These are phyloP conservation scores for Macroventuria anomochaeta DNA, from an alignment of 2,329 filamentous ascomycete genomes.

Conservation along the genomic window DNA sequence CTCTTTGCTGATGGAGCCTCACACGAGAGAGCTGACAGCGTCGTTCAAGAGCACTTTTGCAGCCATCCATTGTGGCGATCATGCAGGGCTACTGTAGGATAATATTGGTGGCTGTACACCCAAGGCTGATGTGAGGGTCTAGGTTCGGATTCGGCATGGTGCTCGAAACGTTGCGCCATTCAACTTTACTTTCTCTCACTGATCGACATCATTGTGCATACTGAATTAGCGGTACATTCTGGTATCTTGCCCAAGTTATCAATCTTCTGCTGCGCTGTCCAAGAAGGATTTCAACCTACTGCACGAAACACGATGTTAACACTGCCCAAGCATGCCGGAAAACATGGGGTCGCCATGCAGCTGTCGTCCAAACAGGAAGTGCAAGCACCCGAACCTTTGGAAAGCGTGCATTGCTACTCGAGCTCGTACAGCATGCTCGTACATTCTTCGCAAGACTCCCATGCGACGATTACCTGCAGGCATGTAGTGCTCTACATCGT, in stretches of 20 bases:
- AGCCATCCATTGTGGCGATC: constrained; percentile 34
- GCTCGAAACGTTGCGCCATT: constrained; percentile 13
- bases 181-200: neutral
- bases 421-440: constrained; percentile 1
- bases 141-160: constrained; percentile 17
- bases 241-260: neutral
- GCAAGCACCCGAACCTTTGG: neutral
- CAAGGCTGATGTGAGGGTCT: constrained; percentile 28
- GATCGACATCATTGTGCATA: constrained; percentile 14
- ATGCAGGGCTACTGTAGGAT: constrained; percentile 47
- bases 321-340: neutral
- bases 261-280: neutral
- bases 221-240: neutral
- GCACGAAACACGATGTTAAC: constrained; percentile 16
- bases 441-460: constrained; percentile 10
- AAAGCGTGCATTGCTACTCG: constrained; percentile 11
- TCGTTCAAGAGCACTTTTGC: constrained; percentile 25
- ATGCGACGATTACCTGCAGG: constrained; percentile 25
- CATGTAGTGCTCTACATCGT: neutral
- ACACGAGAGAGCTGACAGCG: constrained; percentile 32
- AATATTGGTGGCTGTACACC: constrained; percentile 48
- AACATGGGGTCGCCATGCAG: constrained; percentile 15
- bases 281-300: constrained; percentile 21
- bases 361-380: constrained; percentile 13
- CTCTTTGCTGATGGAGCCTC: constrained; percentile 7